Evolutionary conservation across 768 basidiomycete species (phyloP).

Genomic region (Ramaria sp.): DNA sequence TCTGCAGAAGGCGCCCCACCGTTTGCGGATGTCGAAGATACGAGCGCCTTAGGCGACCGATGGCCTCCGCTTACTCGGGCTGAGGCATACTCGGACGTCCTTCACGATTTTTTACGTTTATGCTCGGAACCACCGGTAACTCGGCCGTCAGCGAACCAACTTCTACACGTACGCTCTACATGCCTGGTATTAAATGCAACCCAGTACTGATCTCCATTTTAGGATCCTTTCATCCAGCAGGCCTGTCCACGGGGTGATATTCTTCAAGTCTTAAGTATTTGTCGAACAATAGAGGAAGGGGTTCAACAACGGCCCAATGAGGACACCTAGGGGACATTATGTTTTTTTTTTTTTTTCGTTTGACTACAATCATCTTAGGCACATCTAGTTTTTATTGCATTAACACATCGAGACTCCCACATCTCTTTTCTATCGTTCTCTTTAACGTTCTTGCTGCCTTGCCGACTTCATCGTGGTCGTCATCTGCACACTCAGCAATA

Average conservation of each 20-base stretch:
- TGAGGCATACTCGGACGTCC: conserved; percentile 50
- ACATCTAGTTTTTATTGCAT: conserved; percentile 7
- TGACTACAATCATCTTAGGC: neutral
- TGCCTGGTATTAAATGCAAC: no score
- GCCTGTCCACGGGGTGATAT: conserved; percentile 62
- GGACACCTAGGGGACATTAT: neutral
- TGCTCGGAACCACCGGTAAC: conserved; percentile 51
- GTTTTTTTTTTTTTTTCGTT: neutral
- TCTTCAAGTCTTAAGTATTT: conserved; percentile 53
- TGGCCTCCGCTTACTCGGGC: conserved; percentile 57
- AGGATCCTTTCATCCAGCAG: conserved; percentile 58
- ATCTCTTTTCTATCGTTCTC: conserved; percentile 58
- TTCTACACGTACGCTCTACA: conserved; percentile 56
- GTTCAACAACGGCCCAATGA: conserved; percentile 2
- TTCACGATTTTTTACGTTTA: conserved; percentile 60
- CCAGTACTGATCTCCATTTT: no score
- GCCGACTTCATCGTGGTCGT: conserved; percentile 79
- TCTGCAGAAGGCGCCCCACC: conserved; percentile 67
- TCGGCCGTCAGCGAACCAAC: conserved; percentile 45
- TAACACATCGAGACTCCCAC: conserved; percentile 41
- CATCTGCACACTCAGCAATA: conserved; percentile 79
- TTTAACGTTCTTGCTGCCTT: conserved; percentile 58
- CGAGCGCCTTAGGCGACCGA: conserved; percentile 36
- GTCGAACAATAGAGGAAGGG: conserved; percentile 52
- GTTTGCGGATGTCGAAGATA: conserved; percentile 46